Percentiles rank a stretch among this genome's conserved stretches.
These are phyloP conservation scores for Smittium culicis DNA, from an alignment of 371 early-diverging fungal genomes.

Conservation along the genomic window DNA sequence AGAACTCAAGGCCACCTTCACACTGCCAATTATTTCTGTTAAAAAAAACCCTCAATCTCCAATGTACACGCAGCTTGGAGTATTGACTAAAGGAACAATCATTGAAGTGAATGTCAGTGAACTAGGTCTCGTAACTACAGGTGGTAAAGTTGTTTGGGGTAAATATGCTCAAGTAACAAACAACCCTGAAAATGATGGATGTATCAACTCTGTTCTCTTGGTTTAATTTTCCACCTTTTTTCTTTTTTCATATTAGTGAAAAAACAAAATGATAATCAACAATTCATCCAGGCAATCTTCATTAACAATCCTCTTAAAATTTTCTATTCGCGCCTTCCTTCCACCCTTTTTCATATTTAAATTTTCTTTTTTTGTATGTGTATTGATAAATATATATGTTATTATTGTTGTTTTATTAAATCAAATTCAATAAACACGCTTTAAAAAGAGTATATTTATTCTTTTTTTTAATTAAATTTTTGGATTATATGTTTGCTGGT, in stretches of 20 bases:
- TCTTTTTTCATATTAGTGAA: too few species aligned
- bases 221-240: too few species aligned
- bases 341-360: too few species aligned
- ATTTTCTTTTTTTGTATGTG: too few species aligned
- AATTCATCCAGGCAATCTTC: background rate
- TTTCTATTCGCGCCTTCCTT: too few species aligned
- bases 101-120: constrained; percentile 98
- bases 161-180: constrained; percentile 97
- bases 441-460: too few species aligned
- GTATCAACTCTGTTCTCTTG: constrained; percentile 87
- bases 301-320: background rate
- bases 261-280: too few species aligned
- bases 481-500: background rate
- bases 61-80: constrained; percentile 96
- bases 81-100: constrained; percentile 98
- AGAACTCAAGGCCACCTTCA: constrained; percentile 97
- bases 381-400: too few species aligned
- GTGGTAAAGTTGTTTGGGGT: constrained; percentile 99
- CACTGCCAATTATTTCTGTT: constrained; percentile 95
- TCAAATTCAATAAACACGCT: too few species aligned
- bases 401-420: too few species aligned
- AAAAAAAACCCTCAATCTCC: constrained; percentile 99
- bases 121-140: constrained; percentile 94
- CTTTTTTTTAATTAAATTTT: too few species aligned
- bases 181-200: constrained; percentile 92